Evolutionary conservation across 768 basidiomycete genomes (phyloP).

Genomic region (Lentinula aciculospora): DNA sequence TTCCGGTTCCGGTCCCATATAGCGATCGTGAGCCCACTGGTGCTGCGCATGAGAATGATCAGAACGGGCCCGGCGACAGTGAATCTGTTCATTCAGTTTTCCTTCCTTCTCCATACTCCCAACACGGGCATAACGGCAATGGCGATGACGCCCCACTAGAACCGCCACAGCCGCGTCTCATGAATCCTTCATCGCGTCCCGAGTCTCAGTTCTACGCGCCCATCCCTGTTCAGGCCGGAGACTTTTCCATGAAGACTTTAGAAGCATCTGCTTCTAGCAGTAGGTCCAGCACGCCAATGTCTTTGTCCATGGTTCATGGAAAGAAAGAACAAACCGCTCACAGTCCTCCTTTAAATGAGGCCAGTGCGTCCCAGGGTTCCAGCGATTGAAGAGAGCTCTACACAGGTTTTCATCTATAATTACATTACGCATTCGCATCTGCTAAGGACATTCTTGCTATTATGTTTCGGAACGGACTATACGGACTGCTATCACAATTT

Average conservation of each 20-base stretch:
- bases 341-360: background rate
- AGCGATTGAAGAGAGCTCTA: background rate
- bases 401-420: background rate
- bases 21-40: background rate
- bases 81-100: background rate
- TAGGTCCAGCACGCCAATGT: background rate
- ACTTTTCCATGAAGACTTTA: background rate
- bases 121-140: background rate
- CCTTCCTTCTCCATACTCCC: slow-evolving; percentile 1
- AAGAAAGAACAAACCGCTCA: background rate
- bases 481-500: background rate
- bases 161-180: background rate
- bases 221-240: background rate
- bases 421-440: background rate
- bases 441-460: background rate
- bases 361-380: background rate
- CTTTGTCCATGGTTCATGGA: background rate
- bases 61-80: background rate
- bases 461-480: background rate
- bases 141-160: background rate
- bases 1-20: background rate
- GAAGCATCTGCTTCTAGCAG: background rate
- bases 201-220: background rate
- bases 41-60: background rate
- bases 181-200: background rate